Conservation (phyloP, 2,329 filamentous ascomycete species). For the Penicillium occitanis region DNA sequence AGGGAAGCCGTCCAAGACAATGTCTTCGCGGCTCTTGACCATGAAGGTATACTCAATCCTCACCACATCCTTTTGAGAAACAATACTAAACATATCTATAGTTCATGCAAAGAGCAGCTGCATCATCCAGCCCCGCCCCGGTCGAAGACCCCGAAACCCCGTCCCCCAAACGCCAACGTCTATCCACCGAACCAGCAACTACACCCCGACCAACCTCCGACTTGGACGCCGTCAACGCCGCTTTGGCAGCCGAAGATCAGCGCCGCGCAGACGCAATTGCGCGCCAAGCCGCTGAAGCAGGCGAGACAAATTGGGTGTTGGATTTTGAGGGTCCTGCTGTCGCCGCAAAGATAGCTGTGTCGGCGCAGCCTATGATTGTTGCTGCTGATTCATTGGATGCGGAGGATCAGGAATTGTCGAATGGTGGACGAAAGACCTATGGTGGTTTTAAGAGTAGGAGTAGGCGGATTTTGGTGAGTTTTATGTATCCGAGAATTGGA, state of each 20-base stretch:
- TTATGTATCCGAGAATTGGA: neutral
- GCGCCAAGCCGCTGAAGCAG: conserved; percentile 43
- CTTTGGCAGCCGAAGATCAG: conserved; percentile 42
- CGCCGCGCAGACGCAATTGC: conserved; percentile 42
- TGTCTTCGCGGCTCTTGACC: conserved; percentile 84
- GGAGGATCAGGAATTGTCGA: conserved; percentile 31
- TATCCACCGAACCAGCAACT: conserved; percentile 30
- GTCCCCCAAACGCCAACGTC: conserved; percentile 39
- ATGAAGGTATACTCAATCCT: conserved; percentile 64
- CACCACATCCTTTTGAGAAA: neutral
- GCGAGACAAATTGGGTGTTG: conserved; percentile 47
- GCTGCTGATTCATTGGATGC: conserved; percentile 37
- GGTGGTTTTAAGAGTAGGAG: conserved; percentile 38
- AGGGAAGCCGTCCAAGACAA: conserved; percentile 60
- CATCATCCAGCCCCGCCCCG: conserved; percentile 51
- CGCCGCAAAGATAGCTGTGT: conserved; percentile 20
- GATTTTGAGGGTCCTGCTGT: conserved; percentile 29
- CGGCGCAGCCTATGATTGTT: conserved; percentile 32
- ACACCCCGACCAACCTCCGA: conserved; percentile 32
- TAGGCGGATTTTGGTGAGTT: conserved; percentile 31
- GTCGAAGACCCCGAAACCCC: conserved; percentile 46
- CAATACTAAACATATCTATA: conserved; percentile 31
- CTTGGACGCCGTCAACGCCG: conserved; percentile 41
- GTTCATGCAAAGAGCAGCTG: conserved; percentile 89
- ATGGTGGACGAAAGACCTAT: conserved; percentile 38